Evolutionary conservation across 2,329 filamentous ascomycete species (phyloP).

Genomic region (Cladosporium oxysporum): DNA sequence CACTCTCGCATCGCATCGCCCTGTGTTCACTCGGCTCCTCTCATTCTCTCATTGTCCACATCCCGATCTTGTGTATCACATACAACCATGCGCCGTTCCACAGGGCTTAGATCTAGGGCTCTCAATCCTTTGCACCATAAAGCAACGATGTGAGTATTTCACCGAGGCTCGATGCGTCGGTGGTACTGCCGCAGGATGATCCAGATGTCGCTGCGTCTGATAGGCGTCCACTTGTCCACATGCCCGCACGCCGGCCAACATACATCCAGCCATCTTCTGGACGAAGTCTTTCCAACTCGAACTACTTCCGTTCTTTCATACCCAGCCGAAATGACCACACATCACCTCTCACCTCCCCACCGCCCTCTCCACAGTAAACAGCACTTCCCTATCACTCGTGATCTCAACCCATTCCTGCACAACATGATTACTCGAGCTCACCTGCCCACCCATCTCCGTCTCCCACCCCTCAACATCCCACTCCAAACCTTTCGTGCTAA

Average conservation of each 20-base stretch:
- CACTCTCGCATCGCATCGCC: not conserved
- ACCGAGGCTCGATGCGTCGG: not conserved
- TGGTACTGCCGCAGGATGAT: not conserved
- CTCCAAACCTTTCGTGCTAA: conserved; percentile 77
- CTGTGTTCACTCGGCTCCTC: not conserved
- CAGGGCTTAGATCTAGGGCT: not conserved
- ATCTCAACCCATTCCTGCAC: conserved; percentile 43
- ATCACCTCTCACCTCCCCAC: conserved; percentile 4
- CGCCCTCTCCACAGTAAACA: conserved; percentile 49
- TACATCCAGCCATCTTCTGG: not conserved
- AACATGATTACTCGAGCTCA: conserved; percentile 54
- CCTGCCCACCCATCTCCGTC: conserved; percentile 54
- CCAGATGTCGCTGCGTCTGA: not conserved
- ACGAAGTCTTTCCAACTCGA: not conserved
- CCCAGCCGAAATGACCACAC: not conserved
- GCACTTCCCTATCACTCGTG: conserved; percentile 44
- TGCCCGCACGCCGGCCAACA: not conserved
- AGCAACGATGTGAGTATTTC: not conserved
- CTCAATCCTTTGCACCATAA: not conserved
- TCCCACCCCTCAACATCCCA: conserved; percentile 88
- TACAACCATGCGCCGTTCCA: not conserved
- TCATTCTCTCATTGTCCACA: not conserved
- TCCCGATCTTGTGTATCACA: not conserved
- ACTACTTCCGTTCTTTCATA: not conserved
- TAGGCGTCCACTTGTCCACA: not conserved